Evolutionary conservation across 345 rosid species (phyloP), one percentile per base, ranked within the genome.

Genomic region (Ailanthus altissimus): DNA sequence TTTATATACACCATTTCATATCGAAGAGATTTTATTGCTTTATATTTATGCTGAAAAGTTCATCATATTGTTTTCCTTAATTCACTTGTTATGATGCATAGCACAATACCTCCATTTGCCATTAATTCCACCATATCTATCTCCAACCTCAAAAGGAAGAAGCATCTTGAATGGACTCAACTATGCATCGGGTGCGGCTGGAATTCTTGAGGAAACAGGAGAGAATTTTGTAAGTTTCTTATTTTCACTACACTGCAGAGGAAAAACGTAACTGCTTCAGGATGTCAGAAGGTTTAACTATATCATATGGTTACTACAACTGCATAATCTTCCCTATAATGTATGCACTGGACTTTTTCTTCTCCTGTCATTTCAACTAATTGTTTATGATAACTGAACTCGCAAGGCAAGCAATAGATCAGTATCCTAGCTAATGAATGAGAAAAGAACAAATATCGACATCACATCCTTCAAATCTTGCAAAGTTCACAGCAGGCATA

Each of bases 141-240:
- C 84, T 76, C 81, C 84, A 40, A 38, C 63, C 8, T 73, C 83
- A 20, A 70, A 64, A 50, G 78, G 81, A 8, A 12, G 36, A 56
- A 81, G 32, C 43, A 75, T 58, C 68, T 56, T 83, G 71, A 76
- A 56, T 42, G 85, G 86, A 49, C 59, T 81, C 63, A 85, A 85
- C 83, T 81, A 83, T 74, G 83, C 86, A 46, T 85, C 86, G 46
- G 84, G 81, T 58, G 88, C 86, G 40, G 84, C 86, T 58, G 84
- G 85, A 45, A 83, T 85, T 59, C 56, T 85, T 56, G 79, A 85
- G n/a, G 86, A 83, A 68, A 81, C 85, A 2, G 84, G 84, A 57
- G 68, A 66, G 53, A 78, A 72, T 51, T 83, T 49, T 74, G 16
- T 28, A 72, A 63, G 5, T 67, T 42, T 13, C 26, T 26, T 59